Percentiles rank a stretch among this genome's conserved stretches.
These are phyloP conservation scores for Narthecium ossifragum DNA, from an alignment of 106 monocot genomes.

Conservation along the genomic window DNA sequence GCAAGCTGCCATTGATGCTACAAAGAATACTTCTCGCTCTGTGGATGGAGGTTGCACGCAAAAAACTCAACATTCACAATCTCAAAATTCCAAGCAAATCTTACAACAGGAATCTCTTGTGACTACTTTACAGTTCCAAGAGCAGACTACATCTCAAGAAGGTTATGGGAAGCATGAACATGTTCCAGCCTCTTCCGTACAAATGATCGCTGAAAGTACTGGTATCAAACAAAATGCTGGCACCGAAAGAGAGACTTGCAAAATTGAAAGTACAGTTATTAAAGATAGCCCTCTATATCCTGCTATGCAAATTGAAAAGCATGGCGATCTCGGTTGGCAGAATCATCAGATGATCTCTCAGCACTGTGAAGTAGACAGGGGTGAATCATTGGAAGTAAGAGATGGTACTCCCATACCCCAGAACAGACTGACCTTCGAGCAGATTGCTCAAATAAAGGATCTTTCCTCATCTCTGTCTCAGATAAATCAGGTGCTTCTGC, in stretches of 20 bases:
- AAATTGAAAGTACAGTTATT: no score
- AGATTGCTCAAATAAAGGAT: no score
- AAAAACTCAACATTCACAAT: slow-evolving; percentile 3
- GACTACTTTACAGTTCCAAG: slow-evolving; percentile 1
- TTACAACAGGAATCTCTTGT: slow-evolving; percentile 3
- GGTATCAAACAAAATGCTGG: no score
- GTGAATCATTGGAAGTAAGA: neutral
- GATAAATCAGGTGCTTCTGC: no score
- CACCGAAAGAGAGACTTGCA: no score
- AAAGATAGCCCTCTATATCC: neutral
- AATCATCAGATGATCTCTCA: neutral
- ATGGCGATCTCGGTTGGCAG: neutral
- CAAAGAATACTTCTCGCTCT: neutral
- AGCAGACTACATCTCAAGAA: slow-evolving; percentile 4
- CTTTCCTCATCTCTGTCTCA: no score
- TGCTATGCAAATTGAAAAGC: neutral
- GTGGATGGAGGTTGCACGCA: no score
- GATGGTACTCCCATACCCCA: neutral
- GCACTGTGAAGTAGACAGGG: neutral
- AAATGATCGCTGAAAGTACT: no score
- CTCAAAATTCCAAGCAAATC: no score
- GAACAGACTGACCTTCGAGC: neutral
- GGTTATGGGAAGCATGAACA: neutral
- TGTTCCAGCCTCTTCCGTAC: no score
- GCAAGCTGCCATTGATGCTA: neutral